These are phyloP conservation scores for Erodium maritimum DNA, from an alignment of 345 rosid species.

Conservation along the genomic window DNA sequence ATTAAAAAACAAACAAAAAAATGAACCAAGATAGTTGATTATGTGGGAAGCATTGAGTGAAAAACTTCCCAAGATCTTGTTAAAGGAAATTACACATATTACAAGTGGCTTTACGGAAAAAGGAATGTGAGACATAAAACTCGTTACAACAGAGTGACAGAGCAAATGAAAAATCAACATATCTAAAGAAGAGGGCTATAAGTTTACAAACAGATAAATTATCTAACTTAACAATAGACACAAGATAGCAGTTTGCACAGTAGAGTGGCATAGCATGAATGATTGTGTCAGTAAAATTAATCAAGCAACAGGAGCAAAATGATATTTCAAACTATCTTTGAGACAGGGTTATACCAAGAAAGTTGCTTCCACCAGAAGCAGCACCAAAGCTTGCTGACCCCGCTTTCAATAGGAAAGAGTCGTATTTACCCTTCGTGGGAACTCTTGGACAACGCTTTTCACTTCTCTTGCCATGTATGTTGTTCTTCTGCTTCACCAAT, in stretches of 20 bases:
- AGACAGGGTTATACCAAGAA: constrained; percentile 42
- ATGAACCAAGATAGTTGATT: too few relatives aligned
- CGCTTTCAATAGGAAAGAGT: constrained; percentile 28
- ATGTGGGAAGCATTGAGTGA: too few relatives aligned
- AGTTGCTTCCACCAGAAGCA: constrained; percentile 47
- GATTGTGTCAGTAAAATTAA: neutral
- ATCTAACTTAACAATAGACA: neutral
- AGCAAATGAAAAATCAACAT: neutral
- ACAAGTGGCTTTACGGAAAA: too few relatives aligned
- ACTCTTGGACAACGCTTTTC: constrained; percentile 58
- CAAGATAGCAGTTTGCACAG: neutral
- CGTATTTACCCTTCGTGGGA: constrained; percentile 36
- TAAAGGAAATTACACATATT: too few relatives aligned
- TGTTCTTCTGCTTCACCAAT: constrained; percentile 41
- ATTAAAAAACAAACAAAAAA: too few relatives aligned
- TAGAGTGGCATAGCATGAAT: neutral
- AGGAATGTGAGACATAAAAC: too few relatives aligned
- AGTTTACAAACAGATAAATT: too few relatives aligned
- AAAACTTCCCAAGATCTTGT: too few relatives aligned
- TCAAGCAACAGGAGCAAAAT: neutral
- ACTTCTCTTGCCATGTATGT: constrained; percentile 41
- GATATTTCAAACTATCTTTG: neutral
- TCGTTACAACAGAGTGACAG: too few relatives aligned
- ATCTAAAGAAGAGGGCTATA: neutral
- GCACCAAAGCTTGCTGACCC: constrained; percentile 33